A percentile compares a stretch with the other conserved stretches of the same genome.
These are phyloP conservation scores for Venturia oleaginea DNA, from an alignment of 2,329 filamentous ascomycete species.

Conservation along the genomic window DNA sequence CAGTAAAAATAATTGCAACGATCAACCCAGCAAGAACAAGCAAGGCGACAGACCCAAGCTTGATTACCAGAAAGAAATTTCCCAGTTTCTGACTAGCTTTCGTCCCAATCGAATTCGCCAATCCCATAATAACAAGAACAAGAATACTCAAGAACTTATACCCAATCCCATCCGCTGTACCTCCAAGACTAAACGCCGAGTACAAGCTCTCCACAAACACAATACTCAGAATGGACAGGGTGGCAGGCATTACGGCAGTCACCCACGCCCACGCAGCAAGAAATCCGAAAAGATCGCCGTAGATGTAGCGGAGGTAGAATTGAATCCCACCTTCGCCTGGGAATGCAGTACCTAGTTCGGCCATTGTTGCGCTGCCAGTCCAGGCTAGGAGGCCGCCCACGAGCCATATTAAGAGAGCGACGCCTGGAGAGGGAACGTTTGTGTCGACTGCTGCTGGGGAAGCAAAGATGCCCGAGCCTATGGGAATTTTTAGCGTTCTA, in stretches of 20 bases:
- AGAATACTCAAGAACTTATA: constrained; percentile 30
- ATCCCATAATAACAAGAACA: constrained; percentile 31
- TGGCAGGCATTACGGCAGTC: constrained; percentile 55
- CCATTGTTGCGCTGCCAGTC: constrained; percentile 54
- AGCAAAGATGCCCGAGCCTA: constrained; percentile 54
- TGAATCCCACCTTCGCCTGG: constrained; percentile 55
- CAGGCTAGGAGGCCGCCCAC: constrained; percentile 53
- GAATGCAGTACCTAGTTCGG: constrained; percentile 54
- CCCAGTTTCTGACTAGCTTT: constrained; percentile 32
- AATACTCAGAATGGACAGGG: constrained; percentile 54
- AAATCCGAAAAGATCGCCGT: constrained; percentile 53
- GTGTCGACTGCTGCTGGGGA: constrained; percentile 54
- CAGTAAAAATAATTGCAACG: constrained; percentile 24
- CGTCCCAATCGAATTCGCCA: constrained; percentile 37
- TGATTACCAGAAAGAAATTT: constrained; percentile 34
- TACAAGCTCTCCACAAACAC: constrained; percentile 41
- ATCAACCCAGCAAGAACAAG: constrained; percentile 25
- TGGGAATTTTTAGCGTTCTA: neutral
- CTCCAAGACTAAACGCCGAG: constrained; percentile 3
- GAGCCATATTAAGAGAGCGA: constrained; percentile 51
- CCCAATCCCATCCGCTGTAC: constrained; percentile 3
- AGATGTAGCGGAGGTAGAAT: constrained; percentile 53
- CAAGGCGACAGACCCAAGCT: constrained; percentile 25
- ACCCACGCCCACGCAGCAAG: constrained; percentile 58
- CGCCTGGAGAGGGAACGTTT: constrained; percentile 53